Conservation (phyloP, 2,329 filamentous ascomycete genomes). For the Keithomyces neogunnii region DNA sequence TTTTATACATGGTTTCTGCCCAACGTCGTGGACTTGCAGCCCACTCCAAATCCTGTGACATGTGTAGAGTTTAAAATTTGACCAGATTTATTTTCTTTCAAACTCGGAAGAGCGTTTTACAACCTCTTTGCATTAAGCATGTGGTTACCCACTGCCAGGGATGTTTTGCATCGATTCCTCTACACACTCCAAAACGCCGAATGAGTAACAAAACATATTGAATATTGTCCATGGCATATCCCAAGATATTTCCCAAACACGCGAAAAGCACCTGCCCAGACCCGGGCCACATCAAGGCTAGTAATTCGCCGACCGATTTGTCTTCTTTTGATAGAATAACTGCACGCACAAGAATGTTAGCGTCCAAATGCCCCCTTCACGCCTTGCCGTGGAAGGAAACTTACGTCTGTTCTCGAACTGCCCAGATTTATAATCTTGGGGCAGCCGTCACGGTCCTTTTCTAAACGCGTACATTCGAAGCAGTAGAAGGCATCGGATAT, state of each 20-base stretch:
- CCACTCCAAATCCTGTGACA: neutral
- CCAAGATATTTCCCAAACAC: slow-evolving; percentile 6
- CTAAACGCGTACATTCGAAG: slow-evolving; percentile 93
- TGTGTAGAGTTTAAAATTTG: neutral
- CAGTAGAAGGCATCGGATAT: slow-evolving; percentile 99
- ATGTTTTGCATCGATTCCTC: neutral
- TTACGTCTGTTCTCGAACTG: slow-evolving; percentile 86
- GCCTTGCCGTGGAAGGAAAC: slow-evolving; percentile 17
- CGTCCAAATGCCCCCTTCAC: neutral
- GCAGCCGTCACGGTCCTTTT: slow-evolving; percentile 95
- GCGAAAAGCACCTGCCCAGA: slow-evolving; percentile 26
- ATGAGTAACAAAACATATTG: neutral
- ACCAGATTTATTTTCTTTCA: too few relatives aligned
- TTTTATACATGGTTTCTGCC: neutral
- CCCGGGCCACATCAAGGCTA: slow-evolving; percentile 42
- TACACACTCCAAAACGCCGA: slow-evolving; percentile 8
- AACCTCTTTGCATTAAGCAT: too few relatives aligned
- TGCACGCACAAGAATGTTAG: slow-evolving; percentile 15
- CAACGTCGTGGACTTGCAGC: too few relatives aligned
- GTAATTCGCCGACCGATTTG: slow-evolving; percentile 50
- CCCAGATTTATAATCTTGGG: slow-evolving; percentile 99
- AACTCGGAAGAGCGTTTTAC: too few relatives aligned
- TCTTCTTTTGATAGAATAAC: slow-evolving; percentile 61
- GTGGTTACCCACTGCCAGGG: neutral
- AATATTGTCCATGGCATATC: neutral